phyloP scores from a whole-genome alignment of 2,329 filamentous ascomycete species.

The Phialophora verrucosa region DNA sequence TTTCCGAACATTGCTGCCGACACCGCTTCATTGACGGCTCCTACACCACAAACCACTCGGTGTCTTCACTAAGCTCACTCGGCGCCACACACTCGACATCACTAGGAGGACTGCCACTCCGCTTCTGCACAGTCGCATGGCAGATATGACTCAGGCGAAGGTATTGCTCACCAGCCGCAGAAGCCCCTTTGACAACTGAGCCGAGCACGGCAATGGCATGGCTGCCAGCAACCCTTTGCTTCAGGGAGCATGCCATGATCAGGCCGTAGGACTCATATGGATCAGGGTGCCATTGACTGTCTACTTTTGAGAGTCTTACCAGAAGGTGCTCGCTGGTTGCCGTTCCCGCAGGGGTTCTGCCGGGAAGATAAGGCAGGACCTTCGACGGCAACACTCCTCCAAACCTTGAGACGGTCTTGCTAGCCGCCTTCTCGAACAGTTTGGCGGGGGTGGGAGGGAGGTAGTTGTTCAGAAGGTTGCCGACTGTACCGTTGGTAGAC shows the following conservation, averaged over 20 bases:
- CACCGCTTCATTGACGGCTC: not conserved
- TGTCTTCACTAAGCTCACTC: not conserved
- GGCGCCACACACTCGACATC: not conserved
- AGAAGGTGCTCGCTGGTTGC: not conserved
- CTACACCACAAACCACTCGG: not conserved
- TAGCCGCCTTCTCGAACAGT: constrained; percentile 2
- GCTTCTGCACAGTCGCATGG: not conserved
- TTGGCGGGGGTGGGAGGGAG: not conserved
- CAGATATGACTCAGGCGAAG: not conserved
- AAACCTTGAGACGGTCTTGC: not conserved
- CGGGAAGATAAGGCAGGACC: not conserved
- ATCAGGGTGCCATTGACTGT: not conserved
- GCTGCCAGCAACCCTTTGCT: not conserved
- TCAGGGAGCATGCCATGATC: constrained; percentile 5
- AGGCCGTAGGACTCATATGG: not conserved
- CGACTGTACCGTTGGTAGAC: not conserved
- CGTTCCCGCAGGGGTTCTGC: not conserved
- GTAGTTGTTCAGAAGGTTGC: not conserved
- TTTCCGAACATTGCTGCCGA: not conserved
- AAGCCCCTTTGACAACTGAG: not conserved
- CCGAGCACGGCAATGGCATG: not conserved
- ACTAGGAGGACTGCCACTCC: not conserved
- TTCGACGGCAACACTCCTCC: not conserved
- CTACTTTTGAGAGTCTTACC: not conserved
- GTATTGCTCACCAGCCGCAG: not conserved